Base-by-base conservation (phyloP, 2,329 filamentous ascomycete species). In the Teratosphaeria gauchensis region DNA sequence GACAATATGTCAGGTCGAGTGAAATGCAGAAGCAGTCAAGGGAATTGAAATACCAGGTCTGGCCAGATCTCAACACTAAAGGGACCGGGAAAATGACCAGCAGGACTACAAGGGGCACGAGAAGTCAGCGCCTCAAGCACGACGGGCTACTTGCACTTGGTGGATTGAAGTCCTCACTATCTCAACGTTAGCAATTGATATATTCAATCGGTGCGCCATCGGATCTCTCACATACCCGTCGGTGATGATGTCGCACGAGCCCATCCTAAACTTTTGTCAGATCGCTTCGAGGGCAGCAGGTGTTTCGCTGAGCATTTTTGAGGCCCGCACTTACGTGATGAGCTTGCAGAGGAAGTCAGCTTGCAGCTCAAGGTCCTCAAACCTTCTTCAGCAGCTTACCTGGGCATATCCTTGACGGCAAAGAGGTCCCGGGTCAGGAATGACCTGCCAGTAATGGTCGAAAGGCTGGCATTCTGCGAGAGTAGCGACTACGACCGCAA, bases 391-490 rank as follows among this genome's bases (percentile, higher is more conserved):
- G 78, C 55, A 97, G 82, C 42, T 21, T 48, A 48, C 42, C 68
- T 97, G 90, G 14, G 84, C 88, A 68, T 89, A 95, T 54, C 89
- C 92, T 74, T 92, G 87, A 54, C 94, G 88, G 72, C 94, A 99
- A 68, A 83, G 82, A 32, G 88, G 84, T 42, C 90, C 91, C 2
- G 94, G 92, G 71, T 96, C 90, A 2, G 94, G 81, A 0, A 77
- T 64, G 56, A 84, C 78, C 66, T 82, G 80, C 80, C 80, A 84
- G 68, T 84, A 83, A 56, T 82, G 77, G 54, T 72, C 64, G 63
- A 83, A 78, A 2, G 81, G 80, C 12, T 75, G 88, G 71, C 94
- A 99, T 77, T 97, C 94, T 53, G 82, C 78, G 57, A 97, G 77
- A 53, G 90, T 90, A 57, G 90, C 87, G 64, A 96, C 84, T 55